Evolutionary conservation across 176 grass and related monocot species (phyloP), one percentile per base, ranked within the genome.

Genomic region (Elaeis guineensis): DNA sequence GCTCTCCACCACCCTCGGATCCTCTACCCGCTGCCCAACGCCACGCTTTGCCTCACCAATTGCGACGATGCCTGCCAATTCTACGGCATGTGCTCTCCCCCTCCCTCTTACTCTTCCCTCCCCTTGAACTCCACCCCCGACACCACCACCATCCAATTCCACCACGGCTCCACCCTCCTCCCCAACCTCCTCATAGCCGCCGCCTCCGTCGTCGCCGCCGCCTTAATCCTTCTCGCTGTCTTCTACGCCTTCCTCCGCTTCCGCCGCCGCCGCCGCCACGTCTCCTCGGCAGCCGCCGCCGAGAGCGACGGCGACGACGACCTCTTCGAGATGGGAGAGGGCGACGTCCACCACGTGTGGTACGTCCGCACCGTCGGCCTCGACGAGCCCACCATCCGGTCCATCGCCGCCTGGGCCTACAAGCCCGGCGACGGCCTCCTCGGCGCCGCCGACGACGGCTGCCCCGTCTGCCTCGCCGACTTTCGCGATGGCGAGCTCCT

Each of bases 341-440:
- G n/a, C n/a, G 60, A 62, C n/a, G 9, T 49, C n/a, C 60, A 62
- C 29, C 60, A 62, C 29, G 60, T 62, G 17, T 62, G 60, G 60
- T 62, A 62, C 60, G 35, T 62, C 60, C 26, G 60, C 29, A 62
- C 60, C 60, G 1, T 32, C n/a, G 60, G 60, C 8, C 60, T 62
- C n/a, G 60, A 62, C 30, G 60, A 62, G 30, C 44, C 60, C 30
- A 16, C 60, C 29, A 62, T 62, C 60, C 29, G 8, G n/a, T 17
- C 60, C n/a, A 62, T 62, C 7, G 14, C 30, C 60, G 30, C 60
- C 17, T 49, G 60, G 60, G 30, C 60, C n/a, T 62, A 62, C 60
- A 62, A 62, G 60, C 25, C 60, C 29, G 60, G 19, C 3, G 60
- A 62, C 29, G 60, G 60, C 29, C 8, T 62, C 17, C 60, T 62